phyloP scores from a whole-genome alignment of 495 filamentous ascomycete species.

The Xylaria bambusicola region DNA sequence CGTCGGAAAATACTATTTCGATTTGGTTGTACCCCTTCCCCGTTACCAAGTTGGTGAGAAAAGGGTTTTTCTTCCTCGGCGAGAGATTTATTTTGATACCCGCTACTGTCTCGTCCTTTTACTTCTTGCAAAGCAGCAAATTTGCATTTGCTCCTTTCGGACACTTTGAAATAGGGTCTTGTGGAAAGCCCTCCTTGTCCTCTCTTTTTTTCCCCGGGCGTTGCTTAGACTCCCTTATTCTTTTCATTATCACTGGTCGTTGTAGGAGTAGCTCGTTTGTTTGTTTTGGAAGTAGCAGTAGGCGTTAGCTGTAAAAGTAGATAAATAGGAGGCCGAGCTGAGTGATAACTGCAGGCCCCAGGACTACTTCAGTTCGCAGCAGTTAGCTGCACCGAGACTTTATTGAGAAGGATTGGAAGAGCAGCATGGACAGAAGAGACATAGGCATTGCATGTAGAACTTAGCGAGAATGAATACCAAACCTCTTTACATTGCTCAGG shows the following conservation, averaged over 20 bases:
- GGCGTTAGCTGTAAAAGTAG: conserved; percentile 11
- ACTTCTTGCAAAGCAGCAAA: neutral
- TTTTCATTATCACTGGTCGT: neutral
- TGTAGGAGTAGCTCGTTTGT: conserved; percentile 11
- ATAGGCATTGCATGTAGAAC: conserved; percentile 17
- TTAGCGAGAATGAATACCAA: conserved; percentile 22
- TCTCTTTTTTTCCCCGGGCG: neutral
- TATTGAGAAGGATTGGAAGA: neutral
- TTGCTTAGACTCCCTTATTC: neutral
- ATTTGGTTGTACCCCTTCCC: too few species aligned
- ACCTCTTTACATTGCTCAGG: neutral
- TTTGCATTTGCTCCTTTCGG: neutral
- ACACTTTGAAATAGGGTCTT: conserved; percentile 1
- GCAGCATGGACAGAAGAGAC: neutral
- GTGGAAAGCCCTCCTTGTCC: neutral
- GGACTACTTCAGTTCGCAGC: too few species aligned
- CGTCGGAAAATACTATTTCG: conserved; percentile 7
- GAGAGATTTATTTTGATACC: conserved; percentile 19
- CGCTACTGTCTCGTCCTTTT: conserved; percentile 9
- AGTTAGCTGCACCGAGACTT: too few species aligned
- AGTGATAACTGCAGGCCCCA: neutral
- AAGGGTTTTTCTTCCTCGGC: neutral
- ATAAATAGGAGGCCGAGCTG: conserved; percentile 1
- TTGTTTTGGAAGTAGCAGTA: neutral
- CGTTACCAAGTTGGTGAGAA: neutral